Base-by-base conservation (phyloP, 2,329 filamentous ascomycete genomes). In the Xylaria hypoxylon region DNA sequence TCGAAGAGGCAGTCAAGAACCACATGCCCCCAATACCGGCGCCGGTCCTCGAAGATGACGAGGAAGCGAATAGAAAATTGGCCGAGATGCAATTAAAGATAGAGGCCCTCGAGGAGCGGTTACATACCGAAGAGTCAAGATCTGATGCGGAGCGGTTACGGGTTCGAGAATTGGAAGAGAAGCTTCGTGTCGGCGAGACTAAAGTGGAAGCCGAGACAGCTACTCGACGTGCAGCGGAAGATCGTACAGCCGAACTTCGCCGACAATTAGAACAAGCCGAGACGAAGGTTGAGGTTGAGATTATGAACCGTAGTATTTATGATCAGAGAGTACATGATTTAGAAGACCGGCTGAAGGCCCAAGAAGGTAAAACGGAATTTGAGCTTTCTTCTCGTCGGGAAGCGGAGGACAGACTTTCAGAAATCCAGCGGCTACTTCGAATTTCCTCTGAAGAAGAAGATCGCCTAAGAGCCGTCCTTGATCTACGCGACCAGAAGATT, bases 401-500 rank as follows among this genome's bases (percentile, higher is more conserved):
- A 38, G 89, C 90, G 1, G 91, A 94, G 76, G 92, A 94, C 74
- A 87, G 87, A 67, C 81, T 93, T 15, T 86, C 89, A 5, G 91
- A 94, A 75, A 84, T 89, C n/a, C 90, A 94, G 77, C 85, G 89
- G 61, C 84, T 90, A 24, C 83, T 93, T 28, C 86, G 88, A 65
- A 85, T 89, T 68, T 87, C 90, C 5, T 87, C 90, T n/a, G 90
- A 93, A 74, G 90, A 94, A 75, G 90, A 92, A 70, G 86, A 86
- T 69, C 86, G 90, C 60, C 85, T 94, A 5, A 85, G 89, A 28
- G 86, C 90, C 64, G 85, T 87, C 44, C 80, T 91, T 53, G 89
- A 92, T 47, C 89, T 93, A 72, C 89, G 87, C 71, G 87, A 93
- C n/a, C 83, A 87, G 59, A 88, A 87, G 77, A 83, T 92, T 67